Conservation (phyloP, 768 basidiomycete genomes). For the Pleurotus pulmonarius region DNA sequence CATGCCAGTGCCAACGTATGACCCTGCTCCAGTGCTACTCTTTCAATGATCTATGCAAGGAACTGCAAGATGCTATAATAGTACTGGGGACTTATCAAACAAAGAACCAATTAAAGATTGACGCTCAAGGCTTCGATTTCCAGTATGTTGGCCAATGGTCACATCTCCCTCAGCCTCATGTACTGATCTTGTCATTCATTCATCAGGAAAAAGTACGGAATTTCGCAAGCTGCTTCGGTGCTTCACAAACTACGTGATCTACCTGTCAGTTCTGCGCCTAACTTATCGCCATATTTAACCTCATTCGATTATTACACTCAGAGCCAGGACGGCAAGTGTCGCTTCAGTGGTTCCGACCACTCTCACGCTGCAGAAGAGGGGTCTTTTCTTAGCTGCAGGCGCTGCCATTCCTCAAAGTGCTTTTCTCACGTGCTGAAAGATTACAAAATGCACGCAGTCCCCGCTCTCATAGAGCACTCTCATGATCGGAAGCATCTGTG, state of each 20-base stretch:
- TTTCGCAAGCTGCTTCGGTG: constrained; percentile 33
- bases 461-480: constrained; percentile 27
- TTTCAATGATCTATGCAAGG: constrained; percentile 40
- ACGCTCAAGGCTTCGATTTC: neutral
- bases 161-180: neutral
- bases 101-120: neutral
- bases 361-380: constrained; percentile 18
- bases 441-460: constrained; percentile 32
- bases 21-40: constrained; percentile 53
- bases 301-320: too few species aligned
- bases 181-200: neutral
- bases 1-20: constrained; percentile 65
- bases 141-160: neutral
- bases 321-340: constrained; percentile 11
- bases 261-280: neutral
- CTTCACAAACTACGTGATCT: constrained; percentile 23
- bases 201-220: constrained; percentile 14
- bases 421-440: constrained; percentile 31
- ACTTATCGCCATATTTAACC: too few species aligned
- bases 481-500: constrained; percentile 17
- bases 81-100: constrained; percentile 10
- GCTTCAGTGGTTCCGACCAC: neutral
- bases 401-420: constrained; percentile 36
- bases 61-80: constrained; percentile 29
- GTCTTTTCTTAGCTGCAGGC: constrained; percentile 31